phyloP scores from a whole-genome alignment of 1,139 yeast species.

The Hyphopichia pseudoburtonii region DNA sequence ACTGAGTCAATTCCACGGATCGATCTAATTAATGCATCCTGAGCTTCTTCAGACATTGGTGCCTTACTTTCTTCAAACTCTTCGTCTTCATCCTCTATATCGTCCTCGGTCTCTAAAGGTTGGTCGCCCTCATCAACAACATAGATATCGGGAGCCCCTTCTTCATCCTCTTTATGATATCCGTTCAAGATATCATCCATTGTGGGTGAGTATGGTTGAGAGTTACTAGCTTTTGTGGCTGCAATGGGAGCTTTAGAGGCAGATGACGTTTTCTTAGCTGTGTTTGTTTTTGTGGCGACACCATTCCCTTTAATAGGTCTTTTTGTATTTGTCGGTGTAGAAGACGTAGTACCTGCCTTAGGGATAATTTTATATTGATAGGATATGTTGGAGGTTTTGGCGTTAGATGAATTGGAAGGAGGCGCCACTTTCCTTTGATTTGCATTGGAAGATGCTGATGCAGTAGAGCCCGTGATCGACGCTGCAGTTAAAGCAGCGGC shows the following conservation, averaged over 20 bases:
- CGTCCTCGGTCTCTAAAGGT: neutral
- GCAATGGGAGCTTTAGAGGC: slow-evolving; percentile 7
- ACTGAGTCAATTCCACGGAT: slow-evolving; percentile 43
- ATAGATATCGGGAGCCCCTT: slow-evolving; percentile 9
- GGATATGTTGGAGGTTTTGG: slow-evolving; percentile 21
- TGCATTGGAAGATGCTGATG: slow-evolving; percentile 7
- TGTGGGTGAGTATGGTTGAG: slow-evolving; percentile 15
- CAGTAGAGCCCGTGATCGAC: neutral
- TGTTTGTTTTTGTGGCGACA: neutral
- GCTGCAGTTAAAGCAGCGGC: slow-evolving; percentile 7
- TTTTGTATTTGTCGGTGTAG: neutral
- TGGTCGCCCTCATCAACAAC: slow-evolving; percentile 7
- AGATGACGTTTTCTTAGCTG: slow-evolving; percentile 4
- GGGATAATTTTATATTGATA: slow-evolving; percentile 23
- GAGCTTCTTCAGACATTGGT: slow-evolving; percentile 61
- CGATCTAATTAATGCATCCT: slow-evolving; percentile 44
- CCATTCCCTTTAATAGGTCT: too few species aligned
- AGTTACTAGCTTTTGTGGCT: slow-evolving; percentile 16
- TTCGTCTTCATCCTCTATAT: slow-evolving; percentile 1
- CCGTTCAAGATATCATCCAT: slow-evolving; percentile 31
- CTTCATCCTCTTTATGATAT: slow-evolving; percentile 17
- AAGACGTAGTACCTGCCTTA: slow-evolving; percentile 7
- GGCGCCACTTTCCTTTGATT: slow-evolving; percentile 7
- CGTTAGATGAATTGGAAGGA: neutral
- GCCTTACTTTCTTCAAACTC: slow-evolving; percentile 12